Conservation (phyloP, 345 rosid species). For the Rhodamnia rubescens region DNA sequence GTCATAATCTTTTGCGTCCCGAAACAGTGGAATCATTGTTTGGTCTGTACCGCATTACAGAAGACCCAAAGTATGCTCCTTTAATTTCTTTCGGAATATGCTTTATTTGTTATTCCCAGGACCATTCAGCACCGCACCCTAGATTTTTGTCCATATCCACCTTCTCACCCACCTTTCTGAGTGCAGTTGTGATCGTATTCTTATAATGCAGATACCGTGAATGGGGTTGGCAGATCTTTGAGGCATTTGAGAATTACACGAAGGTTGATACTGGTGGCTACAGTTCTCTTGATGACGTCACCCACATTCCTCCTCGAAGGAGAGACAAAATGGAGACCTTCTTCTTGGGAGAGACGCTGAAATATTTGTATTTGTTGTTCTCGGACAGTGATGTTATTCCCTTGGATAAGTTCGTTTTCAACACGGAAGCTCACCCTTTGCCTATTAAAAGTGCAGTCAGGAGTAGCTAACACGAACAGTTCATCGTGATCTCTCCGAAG, state of each 20-base stretch:
- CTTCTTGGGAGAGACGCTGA: slow-evolving; percentile 84
- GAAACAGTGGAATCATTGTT: slow-evolving; percentile 96
- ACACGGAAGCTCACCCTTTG: slow-evolving; percentile 92
- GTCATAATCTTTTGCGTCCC: slow-evolving; percentile 90
- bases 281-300: slow-evolving; percentile 76
- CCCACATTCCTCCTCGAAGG: slow-evolving; percentile 60
- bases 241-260: slow-evolving; percentile 82
- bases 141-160: neutral
- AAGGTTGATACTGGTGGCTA: slow-evolving; percentile 83
- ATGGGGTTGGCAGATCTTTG: slow-evolving; percentile 97
- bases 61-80: slow-evolving; percentile 60
- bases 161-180: neutral
- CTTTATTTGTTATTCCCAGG: neutral
- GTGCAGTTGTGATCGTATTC: neutral
- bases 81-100: neutral
- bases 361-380: slow-evolving; percentile 85
- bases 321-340: slow-evolving; percentile 97
- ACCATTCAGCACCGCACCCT: neutral
- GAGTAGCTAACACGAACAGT: neutral
- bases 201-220: slow-evolving; percentile 57
- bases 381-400: slow-evolving; percentile 63
- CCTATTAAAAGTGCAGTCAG: slow-evolving; percentile 40
- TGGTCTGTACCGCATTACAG: slow-evolving; percentile 72
- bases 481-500: neutral
- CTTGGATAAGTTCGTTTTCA: slow-evolving; percentile 75